phyloP scores from a whole-genome alignment of 805 yeast genomes.

The Schwanniomyces sp. region DNA sequence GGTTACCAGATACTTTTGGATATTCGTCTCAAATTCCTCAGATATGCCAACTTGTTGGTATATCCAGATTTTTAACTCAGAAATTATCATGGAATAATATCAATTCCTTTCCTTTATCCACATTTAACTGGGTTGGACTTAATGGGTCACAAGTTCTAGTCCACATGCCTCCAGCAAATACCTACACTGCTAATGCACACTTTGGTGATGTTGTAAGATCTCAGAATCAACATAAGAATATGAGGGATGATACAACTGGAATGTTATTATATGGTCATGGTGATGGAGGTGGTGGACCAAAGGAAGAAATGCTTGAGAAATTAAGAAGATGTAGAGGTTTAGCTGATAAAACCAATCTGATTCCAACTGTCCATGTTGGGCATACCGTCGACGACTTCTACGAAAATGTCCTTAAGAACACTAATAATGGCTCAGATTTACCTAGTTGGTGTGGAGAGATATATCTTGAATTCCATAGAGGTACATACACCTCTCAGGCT shows the following conservation, averaged over 20 bases:
- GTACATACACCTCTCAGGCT: slow-evolving; percentile 95
- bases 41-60: slow-evolving; percentile 82
- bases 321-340: slow-evolving; percentile 88
- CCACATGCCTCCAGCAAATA: slow-evolving; percentile 98
- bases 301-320: slow-evolving; percentile 89
- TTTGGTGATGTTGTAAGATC: slow-evolving; percentile 91
- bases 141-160: slow-evolving; percentile 92
- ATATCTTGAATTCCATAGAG: slow-evolving; percentile 93
- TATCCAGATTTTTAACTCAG: slow-evolving; percentile 84
- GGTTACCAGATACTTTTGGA: slow-evolving; percentile 98
- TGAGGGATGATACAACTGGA: slow-evolving; percentile 78
- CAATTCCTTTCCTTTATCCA: slow-evolving; percentile 82
- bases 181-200: slow-evolving; percentile 90
- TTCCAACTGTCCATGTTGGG: slow-evolving; percentile 83
- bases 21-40: slow-evolving; percentile 96
- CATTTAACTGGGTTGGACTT: slow-evolving; percentile 93
- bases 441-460: slow-evolving; percentile 94
- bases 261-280: slow-evolving; percentile 88
- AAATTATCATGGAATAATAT: slow-evolving; percentile 96
- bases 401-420: slow-evolving; percentile 57
- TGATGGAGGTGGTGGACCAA: slow-evolving; percentile 99
- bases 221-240: slow-evolving; percentile 76
- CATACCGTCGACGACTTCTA: slow-evolving; percentile 79
- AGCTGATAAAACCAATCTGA: slow-evolving; percentile 71
- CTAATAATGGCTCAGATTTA: slow-evolving; percentile 64